Base-by-base conservation (phyloP, 371 early-diverging fungal species). In the Circinella umbellata region DNA sequence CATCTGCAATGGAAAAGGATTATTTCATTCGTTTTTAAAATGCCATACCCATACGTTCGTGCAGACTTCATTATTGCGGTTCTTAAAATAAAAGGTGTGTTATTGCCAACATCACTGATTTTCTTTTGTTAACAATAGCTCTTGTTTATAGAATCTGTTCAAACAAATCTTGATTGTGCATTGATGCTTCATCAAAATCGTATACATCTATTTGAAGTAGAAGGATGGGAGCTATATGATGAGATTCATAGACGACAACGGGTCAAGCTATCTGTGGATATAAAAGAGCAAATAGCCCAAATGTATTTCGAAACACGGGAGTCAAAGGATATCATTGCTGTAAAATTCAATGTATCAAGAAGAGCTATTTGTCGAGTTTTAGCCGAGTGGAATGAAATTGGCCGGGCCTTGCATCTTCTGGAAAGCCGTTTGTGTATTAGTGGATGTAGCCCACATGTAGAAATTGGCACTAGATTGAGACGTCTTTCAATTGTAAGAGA, bases 111-210 rank as follows among this genome's bases (percentile, higher is more conserved):
- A 51, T 51, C 51, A 51, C 51, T 6, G n/a, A 17, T 51, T 6
- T 51, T 51, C 51, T 51, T 51, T 51, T 51, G n/a, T 51, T 51
- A 51, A 51, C 15, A 51, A 51, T n/a, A n/a, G 51, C 51, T 51
- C 15, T 13, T 51, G 14, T 51, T n/a, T 51, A 51, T 51, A 51
- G 51, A 51, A 15, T 15, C 4, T 51, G 15, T 51, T 51, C 51
- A 51, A 51, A 27, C 27, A 27, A 51, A 51, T 51, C 14, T 51
- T 51, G n/a, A 51, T n/a, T 51, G 51, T 15, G 15, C 4, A 5
- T 51, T 17, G 8, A 5, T 51, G 51, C 17, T 51, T 51, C 15
- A 51, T 51, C 5, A 14, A 51, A 51, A 51, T 5, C 51, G 15
- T 51, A n/a, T 17, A 17, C 51, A 17, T 3, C n/a, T 51, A 51